These are phyloP conservation scores for Crataegus laevigata DNA, from an alignment of 306 rosid species.

Conservation along the genomic window DNA sequence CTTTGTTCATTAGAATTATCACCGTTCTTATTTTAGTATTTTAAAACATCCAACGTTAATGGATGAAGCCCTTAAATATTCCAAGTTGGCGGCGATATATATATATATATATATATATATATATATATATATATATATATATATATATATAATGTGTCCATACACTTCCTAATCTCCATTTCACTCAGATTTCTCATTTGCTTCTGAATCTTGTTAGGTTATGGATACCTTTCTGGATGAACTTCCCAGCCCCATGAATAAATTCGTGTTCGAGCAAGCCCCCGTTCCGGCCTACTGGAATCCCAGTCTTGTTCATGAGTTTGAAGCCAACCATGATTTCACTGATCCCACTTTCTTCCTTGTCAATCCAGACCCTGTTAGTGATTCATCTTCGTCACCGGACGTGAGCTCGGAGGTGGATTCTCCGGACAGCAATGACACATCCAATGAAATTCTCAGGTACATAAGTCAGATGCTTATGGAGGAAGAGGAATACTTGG, in stretches of 20 bases:
- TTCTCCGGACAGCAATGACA: slow-evolving; percentile 23
- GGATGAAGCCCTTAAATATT: background rate
- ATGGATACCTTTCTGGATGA: slow-evolving; percentile 33
- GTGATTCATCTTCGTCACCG: slow-evolving; percentile 8
- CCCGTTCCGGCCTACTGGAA: slow-evolving; percentile 12
- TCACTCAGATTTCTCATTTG: background rate
- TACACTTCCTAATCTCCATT: background rate
- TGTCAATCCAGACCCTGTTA: slow-evolving; percentile 5
- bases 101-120: too few species aligned
- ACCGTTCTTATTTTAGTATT: background rate
- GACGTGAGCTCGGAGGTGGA: slow-evolving; percentile 28
- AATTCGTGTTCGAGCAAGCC: slow-evolving; percentile 32
- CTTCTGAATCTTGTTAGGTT: slow-evolving; percentile 2
- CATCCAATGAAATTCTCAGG: slow-evolving; percentile 43
- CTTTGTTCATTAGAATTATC: background rate
- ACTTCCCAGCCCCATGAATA: slow-evolving; percentile 20
- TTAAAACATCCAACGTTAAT: background rate
- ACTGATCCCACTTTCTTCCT: slow-evolving; percentile 19
- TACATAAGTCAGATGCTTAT: slow-evolving; percentile 69
- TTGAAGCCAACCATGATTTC: slow-evolving; percentile 25
- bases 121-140: background rate
- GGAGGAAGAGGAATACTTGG: slow-evolving; percentile 54
- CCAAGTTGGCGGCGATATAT: slow-evolving; percentile 6
- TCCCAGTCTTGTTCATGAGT: slow-evolving; percentile 19
- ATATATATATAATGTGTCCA: background rate